A percentile compares a stretch with the other conserved stretches of the same genome.
phyloP scores from a whole-genome alignment of 768 basidiomycete species.

The Panellus pusillus region DNA sequence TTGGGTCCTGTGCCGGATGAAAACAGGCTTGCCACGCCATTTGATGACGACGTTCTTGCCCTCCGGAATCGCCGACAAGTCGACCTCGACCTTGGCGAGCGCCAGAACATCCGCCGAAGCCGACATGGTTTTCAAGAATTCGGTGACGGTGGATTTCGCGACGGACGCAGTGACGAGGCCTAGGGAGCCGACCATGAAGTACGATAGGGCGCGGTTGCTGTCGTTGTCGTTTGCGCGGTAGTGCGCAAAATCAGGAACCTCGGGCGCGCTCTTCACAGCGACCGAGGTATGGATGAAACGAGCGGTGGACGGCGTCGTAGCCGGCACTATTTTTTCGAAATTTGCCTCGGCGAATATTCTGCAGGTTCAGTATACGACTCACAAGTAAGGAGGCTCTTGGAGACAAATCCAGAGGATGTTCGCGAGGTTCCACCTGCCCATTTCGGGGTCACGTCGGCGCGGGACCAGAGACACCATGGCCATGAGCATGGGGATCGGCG shows the following conservation, averaged over 20 bases:
- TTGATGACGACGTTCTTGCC: slow-evolving; percentile 97
- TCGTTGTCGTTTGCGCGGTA: slow-evolving; percentile 73
- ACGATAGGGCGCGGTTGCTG: slow-evolving; percentile 74
- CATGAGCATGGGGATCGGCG: slow-evolving; percentile 54
- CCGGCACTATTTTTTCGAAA: slow-evolving; percentile 40
- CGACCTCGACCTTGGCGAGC: slow-evolving; percentile 96
- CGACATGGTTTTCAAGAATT: slow-evolving; percentile 94
- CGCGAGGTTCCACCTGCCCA: slow-evolving; percentile 63
- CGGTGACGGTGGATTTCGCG: slow-evolving; percentile 90
- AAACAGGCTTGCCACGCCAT: slow-evolving; percentile 99
- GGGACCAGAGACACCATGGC: slow-evolving; percentile 52
- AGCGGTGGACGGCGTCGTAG: slow-evolving; percentile 57
- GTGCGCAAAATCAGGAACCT: slow-evolving; percentile 85
- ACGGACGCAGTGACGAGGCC: slow-evolving; percentile 93
- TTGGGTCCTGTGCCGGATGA: slow-evolving; percentile 93
- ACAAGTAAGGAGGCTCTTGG: slow-evolving; percentile 67
- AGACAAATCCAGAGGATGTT: slow-evolving; percentile 55
- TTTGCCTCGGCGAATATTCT: not conserved
- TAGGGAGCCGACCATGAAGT: slow-evolving; percentile 89
- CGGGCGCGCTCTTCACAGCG: slow-evolving; percentile 63
- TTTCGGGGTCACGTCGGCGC: slow-evolving; percentile 60
- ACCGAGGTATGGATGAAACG: slow-evolving; percentile 81
- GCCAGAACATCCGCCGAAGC: slow-evolving; percentile 98
- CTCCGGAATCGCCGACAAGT: slow-evolving; percentile 87
- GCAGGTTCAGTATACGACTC: slow-evolving; percentile 26